phyloP scores from a whole-genome alignment of 23 red algal genomes.

The Chondrus crispus region DNA sequence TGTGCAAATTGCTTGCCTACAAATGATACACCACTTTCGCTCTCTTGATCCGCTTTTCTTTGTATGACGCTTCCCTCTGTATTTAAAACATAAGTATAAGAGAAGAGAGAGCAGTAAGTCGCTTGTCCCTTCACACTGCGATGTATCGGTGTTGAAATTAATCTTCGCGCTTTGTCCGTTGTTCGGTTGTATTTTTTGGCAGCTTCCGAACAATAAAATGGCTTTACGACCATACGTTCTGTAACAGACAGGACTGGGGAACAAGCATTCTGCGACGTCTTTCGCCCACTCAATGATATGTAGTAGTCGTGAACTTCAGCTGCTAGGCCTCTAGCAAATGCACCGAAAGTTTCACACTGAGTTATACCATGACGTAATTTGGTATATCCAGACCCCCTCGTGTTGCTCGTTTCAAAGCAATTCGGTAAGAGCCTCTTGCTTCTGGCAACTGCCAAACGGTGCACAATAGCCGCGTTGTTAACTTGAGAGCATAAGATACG shows the following conservation, averaged over 20 bases:
- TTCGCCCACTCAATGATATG: background rate
- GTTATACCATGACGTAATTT: background rate
- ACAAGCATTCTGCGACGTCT: background rate
- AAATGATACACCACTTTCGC: background rate
- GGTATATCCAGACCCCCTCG: background rate
- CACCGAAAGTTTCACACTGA: background rate
- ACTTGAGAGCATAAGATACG: background rate
- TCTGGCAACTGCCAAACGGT: background rate
- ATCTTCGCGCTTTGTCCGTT: background rate
- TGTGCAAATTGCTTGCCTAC: background rate
- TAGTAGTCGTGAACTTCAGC: background rate
- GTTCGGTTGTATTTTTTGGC: background rate
- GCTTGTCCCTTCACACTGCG: background rate
- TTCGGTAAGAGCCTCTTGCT: background rate
- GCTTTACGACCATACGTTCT: background rate
- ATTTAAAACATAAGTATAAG: background rate
- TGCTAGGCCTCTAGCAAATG: conserved; percentile 13
- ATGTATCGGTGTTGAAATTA: background rate
- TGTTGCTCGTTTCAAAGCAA: background rate
- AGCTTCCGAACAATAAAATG: background rate
- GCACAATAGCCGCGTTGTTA: background rate
- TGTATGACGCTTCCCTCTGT: background rate
- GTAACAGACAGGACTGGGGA: background rate
- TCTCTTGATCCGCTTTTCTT: background rate
- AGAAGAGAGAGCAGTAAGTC: background rate